A percentile compares a stretch with the other conserved stretches of the same genome.
Evolutionary conservation across 176 grass and related monocot genomes (phyloP).

Genomic region (Bromus sterilis): DNA sequence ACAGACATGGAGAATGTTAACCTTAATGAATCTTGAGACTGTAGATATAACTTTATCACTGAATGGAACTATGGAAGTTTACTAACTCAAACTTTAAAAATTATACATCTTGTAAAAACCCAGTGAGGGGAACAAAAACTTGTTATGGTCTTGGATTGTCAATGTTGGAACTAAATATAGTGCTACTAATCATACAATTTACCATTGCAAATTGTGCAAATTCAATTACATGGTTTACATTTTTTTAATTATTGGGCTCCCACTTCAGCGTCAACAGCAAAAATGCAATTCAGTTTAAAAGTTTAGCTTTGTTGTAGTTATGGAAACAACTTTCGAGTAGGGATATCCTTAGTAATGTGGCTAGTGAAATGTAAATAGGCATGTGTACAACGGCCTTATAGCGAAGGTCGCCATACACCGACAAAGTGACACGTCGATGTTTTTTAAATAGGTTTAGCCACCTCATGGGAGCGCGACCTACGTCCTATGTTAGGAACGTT

Average conservation of each 20-base stretch:
- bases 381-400: neutral
- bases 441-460: neutral
- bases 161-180: neutral
- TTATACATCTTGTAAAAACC: neutral
- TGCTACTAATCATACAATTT: neutral
- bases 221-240: neutral
- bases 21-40: neutral
- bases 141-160: neutral
- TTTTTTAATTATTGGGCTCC: neutral
- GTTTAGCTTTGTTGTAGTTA: neutral
- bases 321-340: neutral
- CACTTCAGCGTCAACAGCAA: neutral
- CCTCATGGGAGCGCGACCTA: too few species aligned
- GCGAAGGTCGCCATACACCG: neutral
- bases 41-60: neutral
- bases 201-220: neutral
- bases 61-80: neutral
- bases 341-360: neutral
- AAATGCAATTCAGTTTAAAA: neutral
- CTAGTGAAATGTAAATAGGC: neutral
- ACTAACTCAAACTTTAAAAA: neutral
- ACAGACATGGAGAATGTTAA: conserved; percentile 9
- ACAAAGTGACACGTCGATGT: neutral
- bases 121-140: neutral
- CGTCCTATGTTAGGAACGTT: neutral